A percentile compares a stretch with the other conserved stretches of the same genome.
Conservation (phyloP, 176 grass and related monocot species). For the Oryza coarctata region DNA sequence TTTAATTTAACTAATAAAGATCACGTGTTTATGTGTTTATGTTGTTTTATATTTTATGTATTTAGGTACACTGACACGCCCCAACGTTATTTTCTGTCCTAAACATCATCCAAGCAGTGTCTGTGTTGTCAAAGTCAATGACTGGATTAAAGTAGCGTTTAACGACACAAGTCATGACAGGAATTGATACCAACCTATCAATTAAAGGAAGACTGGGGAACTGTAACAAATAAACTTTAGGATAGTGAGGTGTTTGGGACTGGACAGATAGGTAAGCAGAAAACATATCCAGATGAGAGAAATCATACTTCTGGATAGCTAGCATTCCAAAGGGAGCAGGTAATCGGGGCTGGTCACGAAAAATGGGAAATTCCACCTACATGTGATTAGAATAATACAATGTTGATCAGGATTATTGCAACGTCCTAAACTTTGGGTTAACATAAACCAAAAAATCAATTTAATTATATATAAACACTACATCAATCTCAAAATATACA, state of each 20-base stretch:
- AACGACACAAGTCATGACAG: conserved; percentile 77
- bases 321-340: conserved; percentile 77
- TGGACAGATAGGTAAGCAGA: background rate
- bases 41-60: too few species aligned
- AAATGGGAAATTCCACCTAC: conserved; percentile 73
- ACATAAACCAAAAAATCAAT: too few species aligned
- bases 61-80: too few species aligned
- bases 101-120: conserved; percentile 82
- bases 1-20: too few species aligned
- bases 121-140: conserved; percentile 91
- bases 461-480: too few species aligned
- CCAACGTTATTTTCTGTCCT: too few species aligned
- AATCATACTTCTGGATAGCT: conserved; percentile 73
- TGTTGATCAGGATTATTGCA: background rate
- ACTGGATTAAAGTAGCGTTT: conserved; percentile 54
- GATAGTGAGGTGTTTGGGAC: conserved; percentile 29
- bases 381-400: conserved; percentile 32
- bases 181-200: conserved; percentile 84
- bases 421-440: too few species aligned
- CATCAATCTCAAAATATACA: too few species aligned
- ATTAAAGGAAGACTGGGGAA: conserved; percentile 73
- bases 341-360: conserved; percentile 58
- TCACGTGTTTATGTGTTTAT: too few species aligned
- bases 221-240: conserved; percentile 44
- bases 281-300: background rate